phyloP scores from a whole-genome alignment of 1,139 yeast species.

The Arxiozyma bovina region DNA sequence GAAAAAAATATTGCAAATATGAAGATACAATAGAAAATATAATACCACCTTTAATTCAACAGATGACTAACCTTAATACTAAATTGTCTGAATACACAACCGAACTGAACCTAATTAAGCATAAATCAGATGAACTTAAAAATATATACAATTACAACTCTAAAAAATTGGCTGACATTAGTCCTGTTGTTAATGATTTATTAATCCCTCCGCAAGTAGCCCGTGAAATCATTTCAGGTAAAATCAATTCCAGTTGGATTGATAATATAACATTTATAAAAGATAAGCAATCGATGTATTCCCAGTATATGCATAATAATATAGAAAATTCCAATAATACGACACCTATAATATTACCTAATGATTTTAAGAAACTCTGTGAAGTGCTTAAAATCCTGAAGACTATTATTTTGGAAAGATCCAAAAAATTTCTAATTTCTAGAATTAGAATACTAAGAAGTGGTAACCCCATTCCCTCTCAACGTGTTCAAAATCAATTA shows the following conservation, averaged over 20 bases:
- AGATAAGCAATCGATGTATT: constrained; percentile 48
- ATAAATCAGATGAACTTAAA: constrained; percentile 51
- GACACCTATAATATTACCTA: constrained; percentile 14
- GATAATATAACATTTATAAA: constrained; percentile 49
- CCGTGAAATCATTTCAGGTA: constrained; percentile 41
- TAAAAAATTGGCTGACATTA: constrained; percentile 41
- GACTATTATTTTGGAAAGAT: constrained; percentile 52
- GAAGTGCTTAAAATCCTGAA: constrained; percentile 33
- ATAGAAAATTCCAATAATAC: constrained; percentile 3
- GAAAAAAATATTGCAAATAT: constrained; percentile 16
- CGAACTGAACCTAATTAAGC: constrained; percentile 49
- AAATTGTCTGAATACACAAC: constrained; percentile 52
- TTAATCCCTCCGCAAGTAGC: constrained; percentile 65
- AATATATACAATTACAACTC: constrained; percentile 49
- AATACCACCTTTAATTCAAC: constrained; percentile 23
- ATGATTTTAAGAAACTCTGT: constrained; percentile 23
- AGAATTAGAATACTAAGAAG: constrained; percentile 59
- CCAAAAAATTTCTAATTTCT: constrained; percentile 56
- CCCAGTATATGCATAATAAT: constrained; percentile 27
- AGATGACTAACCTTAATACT: constrained; percentile 39
- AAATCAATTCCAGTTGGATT: constrained; percentile 45
- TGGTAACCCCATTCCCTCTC: constrained; percentile 49
- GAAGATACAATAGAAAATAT: constrained; percentile 14
- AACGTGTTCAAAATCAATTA: constrained; percentile 61
- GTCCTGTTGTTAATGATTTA: constrained; percentile 67